Base-by-base conservation (phyloP, 2,329 filamentous ascomycete species). In the Hansfordia pulvinata region DNA sequence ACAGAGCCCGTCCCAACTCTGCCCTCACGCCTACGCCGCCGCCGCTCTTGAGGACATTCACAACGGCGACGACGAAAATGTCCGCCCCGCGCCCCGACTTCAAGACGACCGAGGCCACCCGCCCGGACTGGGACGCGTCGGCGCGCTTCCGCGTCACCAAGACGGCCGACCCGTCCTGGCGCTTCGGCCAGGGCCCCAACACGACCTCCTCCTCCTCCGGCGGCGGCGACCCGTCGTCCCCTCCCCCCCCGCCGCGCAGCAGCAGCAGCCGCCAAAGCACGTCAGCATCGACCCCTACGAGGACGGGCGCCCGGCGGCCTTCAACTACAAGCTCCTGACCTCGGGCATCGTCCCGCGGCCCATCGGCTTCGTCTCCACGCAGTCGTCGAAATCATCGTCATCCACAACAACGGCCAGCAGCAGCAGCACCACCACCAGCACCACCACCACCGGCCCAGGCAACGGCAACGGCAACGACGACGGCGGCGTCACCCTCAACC, bases 271-370 rank as follows among this genome's bases (percentile, higher is more conserved):
- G n/a, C n/a, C n/a, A n/a, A 49, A 43, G 2, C 82, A 93, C 54
- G 53, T 88, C 36, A 59, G 75, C 44, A 93, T 94, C 41, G 77
- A 93, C 50, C 86, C 86, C 0, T 74, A 86, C 48, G 76, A 65
- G 30, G 58, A 72, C 16, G 80, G 75, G 17, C 69, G 86, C 1
- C 64, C 73, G 0, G 54, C 70, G 0, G 55, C 60, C 2, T 73
- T 69, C 56, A 94, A 94, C 64, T 94, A 96, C 68, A 93, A 93
- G 55, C 69, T 94, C 10, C 62, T 94, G 34, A 93, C 94, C 51
- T 81, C 74, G 11, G 74, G 72, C 35, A 71, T 94, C 38, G 67
- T 85, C 10, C 88, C 88, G 1, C 71, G 88, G 9, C 88, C 88
- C 9, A 77, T 94, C 44, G 71, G 67, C 27, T 69, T 76, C 47